Conservation (phyloP, 2,329 filamentous ascomycete genomes). For the Akanthomyces dipterigenus region DNA sequence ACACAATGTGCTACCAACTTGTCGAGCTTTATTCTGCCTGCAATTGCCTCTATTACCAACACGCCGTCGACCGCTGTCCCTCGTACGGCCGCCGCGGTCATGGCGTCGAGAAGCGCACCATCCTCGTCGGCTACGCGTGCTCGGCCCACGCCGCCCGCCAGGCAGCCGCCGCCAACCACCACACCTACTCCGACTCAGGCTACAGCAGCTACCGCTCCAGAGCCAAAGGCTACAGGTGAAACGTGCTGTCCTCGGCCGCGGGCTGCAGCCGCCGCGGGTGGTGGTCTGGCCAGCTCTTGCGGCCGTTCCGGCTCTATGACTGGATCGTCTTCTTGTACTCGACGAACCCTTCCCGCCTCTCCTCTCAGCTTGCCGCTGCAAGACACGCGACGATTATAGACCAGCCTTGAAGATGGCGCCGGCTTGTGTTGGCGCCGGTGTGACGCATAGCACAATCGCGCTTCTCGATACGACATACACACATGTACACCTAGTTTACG, state of each 20-base stretch:
- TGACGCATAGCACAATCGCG: too few species aligned
- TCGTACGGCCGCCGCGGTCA: slow-evolving; percentile 70
- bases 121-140: slow-evolving; percentile 80
- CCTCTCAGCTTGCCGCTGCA: slow-evolving; percentile 34
- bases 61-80: slow-evolving; percentile 76
- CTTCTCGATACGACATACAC: not conserved
- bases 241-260: slow-evolving; percentile 27
- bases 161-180: slow-evolving; percentile 32
- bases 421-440: not conserved
- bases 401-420: not conserved
- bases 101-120: slow-evolving; percentile 62
- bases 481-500: not conserved
- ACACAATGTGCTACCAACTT: slow-evolving; percentile 77
- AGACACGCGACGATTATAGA: not conserved
- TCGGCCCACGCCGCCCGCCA: slow-evolving; percentile 39
- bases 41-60: slow-evolving; percentile 80
- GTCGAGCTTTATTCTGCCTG: slow-evolving; percentile 82
- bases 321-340: slow-evolving; percentile 47
- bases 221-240: slow-evolving; percentile 34
- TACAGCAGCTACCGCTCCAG: slow-evolving; percentile 43
- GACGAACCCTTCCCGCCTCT: slow-evolving; percentile 40
- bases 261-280: slow-evolving; percentile 35
- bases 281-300: slow-evolving; percentile 24
- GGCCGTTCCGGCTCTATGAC: slow-evolving; percentile 33
- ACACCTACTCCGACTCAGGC: slow-evolving; percentile 47